Percentiles rank a stretch among this genome's conserved stretches.
Evolutionary conservation across 805 yeast species (phyloP).

Genomic region (Metschnikowia noctiluminum): DNA sequence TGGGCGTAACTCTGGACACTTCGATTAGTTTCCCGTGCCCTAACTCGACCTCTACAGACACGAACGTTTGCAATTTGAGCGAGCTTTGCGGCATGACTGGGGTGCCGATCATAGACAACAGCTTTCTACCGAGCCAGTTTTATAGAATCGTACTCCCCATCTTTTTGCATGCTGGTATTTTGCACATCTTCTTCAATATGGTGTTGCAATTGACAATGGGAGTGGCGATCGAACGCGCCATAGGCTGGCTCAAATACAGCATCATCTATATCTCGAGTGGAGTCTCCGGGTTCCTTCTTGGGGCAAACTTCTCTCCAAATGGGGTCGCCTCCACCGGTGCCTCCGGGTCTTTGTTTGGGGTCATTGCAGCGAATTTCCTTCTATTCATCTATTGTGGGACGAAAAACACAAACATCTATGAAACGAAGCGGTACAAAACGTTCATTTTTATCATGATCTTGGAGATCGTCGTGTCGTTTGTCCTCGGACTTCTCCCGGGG

Average conservation of each 20-base stretch:
- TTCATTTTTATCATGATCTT: constrained; percentile 46
- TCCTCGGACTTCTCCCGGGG: constrained; percentile 68
- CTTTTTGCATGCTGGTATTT: constrained; percentile 69
- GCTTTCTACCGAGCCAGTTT: constrained; percentile 57
- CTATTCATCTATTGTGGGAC: constrained; percentile 53
- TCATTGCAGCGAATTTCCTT: constrained; percentile 59
- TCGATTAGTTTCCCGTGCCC: constrained; percentile 60
- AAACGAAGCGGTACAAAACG: constrained; percentile 44
- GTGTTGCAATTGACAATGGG: constrained; percentile 62
- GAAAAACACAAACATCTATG: constrained; percentile 44
- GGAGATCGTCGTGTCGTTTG: constrained; percentile 58
- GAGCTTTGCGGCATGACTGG: constrained; percentile 64
- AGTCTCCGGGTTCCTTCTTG: constrained; percentile 62
- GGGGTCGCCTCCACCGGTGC: constrained; percentile 71
- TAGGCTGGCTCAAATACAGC: constrained; percentile 54
- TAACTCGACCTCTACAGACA: constrained; percentile 52
- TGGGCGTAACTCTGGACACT: constrained; percentile 47
- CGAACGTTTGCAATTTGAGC: constrained; percentile 54
- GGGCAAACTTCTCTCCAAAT: constrained; percentile 64
- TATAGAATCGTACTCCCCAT: constrained; percentile 68
- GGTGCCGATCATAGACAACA: constrained; percentile 30
- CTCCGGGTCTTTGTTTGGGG: constrained; percentile 67
- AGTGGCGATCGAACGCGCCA: constrained; percentile 49
- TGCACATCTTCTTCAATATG: constrained; percentile 64
- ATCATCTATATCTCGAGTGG: constrained; percentile 61